These are phyloP conservation scores for Salvia splendens DNA, from an alignment of 257 asterid genomes.

Conservation along the genomic window DNA sequence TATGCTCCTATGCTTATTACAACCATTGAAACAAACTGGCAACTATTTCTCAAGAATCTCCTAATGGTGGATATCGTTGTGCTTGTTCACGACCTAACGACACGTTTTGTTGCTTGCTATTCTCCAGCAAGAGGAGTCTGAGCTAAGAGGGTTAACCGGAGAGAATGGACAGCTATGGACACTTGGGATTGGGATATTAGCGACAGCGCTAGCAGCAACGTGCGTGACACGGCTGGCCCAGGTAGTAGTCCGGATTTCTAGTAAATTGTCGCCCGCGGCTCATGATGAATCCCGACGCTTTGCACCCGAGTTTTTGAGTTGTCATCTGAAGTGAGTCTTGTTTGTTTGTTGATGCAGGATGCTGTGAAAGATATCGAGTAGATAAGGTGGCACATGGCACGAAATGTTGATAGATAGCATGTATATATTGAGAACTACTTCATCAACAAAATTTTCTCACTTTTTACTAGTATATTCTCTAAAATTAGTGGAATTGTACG, in stretches of 20 bases:
- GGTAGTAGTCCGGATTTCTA: slow-evolving; percentile 41
- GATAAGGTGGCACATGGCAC: neutral
- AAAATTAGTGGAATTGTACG: too few relatives aligned
- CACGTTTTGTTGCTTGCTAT: neutral
- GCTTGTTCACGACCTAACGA: neutral
- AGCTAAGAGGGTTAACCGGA: slow-evolving; percentile 61
- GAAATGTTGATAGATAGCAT: neutral
- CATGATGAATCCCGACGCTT: too few relatives aligned
- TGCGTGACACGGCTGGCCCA: slow-evolving; percentile 86
- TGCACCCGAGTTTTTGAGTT: neutral
- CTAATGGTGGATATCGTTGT: neutral
- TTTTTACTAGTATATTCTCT: too few relatives aligned
- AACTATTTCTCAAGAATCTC: neutral
- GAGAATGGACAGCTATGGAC: slow-evolving; percentile 75
- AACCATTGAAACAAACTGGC: neutral
- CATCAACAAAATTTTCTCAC: too few relatives aligned
- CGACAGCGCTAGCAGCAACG: slow-evolving; percentile 82
- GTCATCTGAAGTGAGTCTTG: neutral
- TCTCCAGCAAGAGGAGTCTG: slow-evolving; percentile 84
- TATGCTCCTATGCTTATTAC: neutral
- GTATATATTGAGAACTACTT: neutral
- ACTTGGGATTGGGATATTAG: slow-evolving; percentile 77
- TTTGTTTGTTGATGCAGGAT: neutral
- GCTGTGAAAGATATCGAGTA: slow-evolving; percentile 19
- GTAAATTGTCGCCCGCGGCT: too few relatives aligned